Conservation (phyloP, 2,329 filamentous ascomycete genomes). For the Lachnellula hyalina region DNA sequence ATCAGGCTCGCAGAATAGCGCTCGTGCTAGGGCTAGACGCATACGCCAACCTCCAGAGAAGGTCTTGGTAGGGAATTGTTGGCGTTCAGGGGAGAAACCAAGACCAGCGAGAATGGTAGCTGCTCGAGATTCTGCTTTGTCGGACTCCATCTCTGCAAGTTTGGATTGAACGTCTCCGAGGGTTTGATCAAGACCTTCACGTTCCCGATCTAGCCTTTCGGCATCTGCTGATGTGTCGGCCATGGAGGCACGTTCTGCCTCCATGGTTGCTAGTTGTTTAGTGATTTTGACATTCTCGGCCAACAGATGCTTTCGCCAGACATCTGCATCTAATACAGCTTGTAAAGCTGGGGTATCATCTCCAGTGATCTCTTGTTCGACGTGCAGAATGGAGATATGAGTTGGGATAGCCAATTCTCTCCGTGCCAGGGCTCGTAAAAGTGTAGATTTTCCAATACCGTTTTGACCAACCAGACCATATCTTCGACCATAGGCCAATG, state of each 20-base stretch:
- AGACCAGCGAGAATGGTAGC: slow-evolving; percentile 95
- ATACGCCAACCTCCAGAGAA: slow-evolving; percentile 99
- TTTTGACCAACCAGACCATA: slow-evolving; percentile 99
- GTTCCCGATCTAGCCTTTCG: slow-evolving; percentile 74
- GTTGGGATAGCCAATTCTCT: slow-evolving; percentile 93
- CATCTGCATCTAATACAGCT: slow-evolving; percentile 93
- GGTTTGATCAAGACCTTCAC: slow-evolving; percentile 85
- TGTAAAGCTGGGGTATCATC: slow-evolving; percentile 94
- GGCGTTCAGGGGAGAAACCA: slow-evolving; percentile 89
- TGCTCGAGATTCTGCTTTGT: slow-evolving; percentile 93
- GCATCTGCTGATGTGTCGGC: slow-evolving; percentile 92
- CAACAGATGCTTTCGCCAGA: slow-evolving; percentile 94
- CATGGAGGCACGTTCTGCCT: slow-evolving; percentile 69
- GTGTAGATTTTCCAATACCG: slow-evolving; percentile 97
- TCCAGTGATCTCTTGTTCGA: slow-evolving; percentile 96
- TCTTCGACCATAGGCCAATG: slow-evolving; percentile 83
- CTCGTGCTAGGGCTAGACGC: slow-evolving; percentile 89
- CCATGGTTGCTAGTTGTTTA: slow-evolving; percentile 68
- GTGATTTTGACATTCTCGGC: slow-evolving; percentile 85
- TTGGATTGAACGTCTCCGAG: slow-evolving; percentile 88
- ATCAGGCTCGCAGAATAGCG: slow-evolving; percentile 96
- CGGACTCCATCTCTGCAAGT: slow-evolving; percentile 96
- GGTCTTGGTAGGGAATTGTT: slow-evolving; percentile 90
- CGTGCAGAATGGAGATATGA: slow-evolving; percentile 97
- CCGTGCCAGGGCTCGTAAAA: slow-evolving; percentile 83